Conservation (phyloP, 2,329 filamentous ascomycete genomes). For the Fusarium armeniacum region DNA sequence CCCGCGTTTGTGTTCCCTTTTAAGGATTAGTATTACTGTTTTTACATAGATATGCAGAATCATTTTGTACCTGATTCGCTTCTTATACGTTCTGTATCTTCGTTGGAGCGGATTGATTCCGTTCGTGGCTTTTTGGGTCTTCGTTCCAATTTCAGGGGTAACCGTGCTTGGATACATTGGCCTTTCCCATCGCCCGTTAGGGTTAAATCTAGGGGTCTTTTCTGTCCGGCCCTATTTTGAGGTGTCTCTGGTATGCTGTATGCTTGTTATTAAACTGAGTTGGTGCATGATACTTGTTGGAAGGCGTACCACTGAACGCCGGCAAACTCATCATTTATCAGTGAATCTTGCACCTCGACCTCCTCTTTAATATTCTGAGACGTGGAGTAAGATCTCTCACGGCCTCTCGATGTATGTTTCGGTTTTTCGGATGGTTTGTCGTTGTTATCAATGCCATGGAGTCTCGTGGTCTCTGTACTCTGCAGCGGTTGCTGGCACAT, state of each 20-base stretch:
- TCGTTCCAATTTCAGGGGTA: neutral
- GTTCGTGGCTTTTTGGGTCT: slow-evolving; percentile 30
- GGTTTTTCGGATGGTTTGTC: too few relatives aligned
- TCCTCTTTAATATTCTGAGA: neutral
- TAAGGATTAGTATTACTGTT: neutral
- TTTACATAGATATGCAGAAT: neutral
- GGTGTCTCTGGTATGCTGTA: slow-evolving; percentile 45
- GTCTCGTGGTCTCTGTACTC: neutral
- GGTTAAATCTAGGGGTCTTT: neutral
- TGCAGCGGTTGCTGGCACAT: neutral
- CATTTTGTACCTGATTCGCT: slow-evolving; percentile 4
- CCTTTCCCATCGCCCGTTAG: neutral
- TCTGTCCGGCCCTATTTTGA: neutral
- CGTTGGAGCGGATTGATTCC: slow-evolving; percentile 38
- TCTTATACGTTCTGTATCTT: neutral
- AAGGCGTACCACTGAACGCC: slow-evolving; percentile 34
- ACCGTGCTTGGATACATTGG: neutral
- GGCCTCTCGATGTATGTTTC: accelerated
- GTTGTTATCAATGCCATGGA: neutral
- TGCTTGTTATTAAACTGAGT: neutral
- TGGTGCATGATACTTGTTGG: accelerated
- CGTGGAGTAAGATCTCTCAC: neutral
- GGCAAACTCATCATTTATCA: slow-evolving; percentile 39
- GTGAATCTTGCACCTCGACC: slow-evolving; percentile 1
- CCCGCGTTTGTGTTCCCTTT: neutral